Conservation (phyloP, 805 yeast genomes). For the Phaffomyces opuntiae region DNA sequence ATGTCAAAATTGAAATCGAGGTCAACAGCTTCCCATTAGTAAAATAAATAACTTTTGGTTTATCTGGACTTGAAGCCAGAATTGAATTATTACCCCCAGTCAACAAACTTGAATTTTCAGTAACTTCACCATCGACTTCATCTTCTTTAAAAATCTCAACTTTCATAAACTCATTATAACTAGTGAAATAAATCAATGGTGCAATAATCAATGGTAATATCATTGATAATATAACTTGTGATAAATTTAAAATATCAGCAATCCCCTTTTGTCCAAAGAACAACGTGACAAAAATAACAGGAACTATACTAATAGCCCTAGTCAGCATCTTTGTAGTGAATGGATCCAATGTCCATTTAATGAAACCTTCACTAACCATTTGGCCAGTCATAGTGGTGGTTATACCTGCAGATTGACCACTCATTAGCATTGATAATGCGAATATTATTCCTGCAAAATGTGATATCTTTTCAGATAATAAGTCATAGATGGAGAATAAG, state of each 20-base stretch:
- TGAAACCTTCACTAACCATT: constrained; percentile 87
- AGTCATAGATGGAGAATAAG: constrained; percentile 68
- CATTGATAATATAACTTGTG: constrained; percentile 77
- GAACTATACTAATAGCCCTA: constrained; percentile 75
- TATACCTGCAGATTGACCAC: constrained; percentile 94
- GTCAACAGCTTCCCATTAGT: constrained; percentile 41
- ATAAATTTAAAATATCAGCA: constrained; percentile 62
- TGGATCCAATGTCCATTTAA: constrained; percentile 74
- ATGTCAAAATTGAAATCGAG: constrained; percentile 46
- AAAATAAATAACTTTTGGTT: constrained; percentile 25
- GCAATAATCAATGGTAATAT: constrained; percentile 84
- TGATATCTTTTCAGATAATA: constrained; percentile 63
- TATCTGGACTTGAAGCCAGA: constrained; percentile 1
- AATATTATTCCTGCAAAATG: constrained; percentile 84
- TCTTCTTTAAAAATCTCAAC: constrained; percentile 30
- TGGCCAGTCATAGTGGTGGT: constrained; percentile 93
- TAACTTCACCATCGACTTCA: neutral
- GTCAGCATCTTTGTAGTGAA: constrained; percentile 76
- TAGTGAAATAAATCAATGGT: constrained; percentile 77
- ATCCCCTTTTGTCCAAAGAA: constrained; percentile 79
- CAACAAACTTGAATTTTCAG: constrained; percentile 2
- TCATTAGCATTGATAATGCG: constrained; percentile 80
- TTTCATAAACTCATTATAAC: constrained; percentile 60
- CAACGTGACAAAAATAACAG: constrained; percentile 71
- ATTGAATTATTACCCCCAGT: too few species aligned